These are phyloP conservation scores for Mycena galericulata DNA, from an alignment of 768 basidiomycete genomes.

Conservation along the genomic window DNA sequence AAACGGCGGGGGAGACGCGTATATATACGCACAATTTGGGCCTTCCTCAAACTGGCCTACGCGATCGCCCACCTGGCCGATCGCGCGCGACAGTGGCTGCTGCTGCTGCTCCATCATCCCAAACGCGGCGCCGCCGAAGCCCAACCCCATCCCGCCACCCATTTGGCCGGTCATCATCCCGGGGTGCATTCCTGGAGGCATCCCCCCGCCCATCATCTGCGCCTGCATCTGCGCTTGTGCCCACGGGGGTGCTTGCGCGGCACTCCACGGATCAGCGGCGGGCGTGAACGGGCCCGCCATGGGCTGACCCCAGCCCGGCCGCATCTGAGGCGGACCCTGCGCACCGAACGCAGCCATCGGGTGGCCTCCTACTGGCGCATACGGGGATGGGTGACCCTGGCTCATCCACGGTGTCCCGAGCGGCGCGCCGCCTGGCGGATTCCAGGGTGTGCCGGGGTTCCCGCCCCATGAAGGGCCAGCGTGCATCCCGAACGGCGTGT, in stretches of 20 bases:
- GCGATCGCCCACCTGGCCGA: slow-evolving; percentile 33
- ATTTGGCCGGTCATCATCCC: background rate
- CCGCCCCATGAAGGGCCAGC: background rate
- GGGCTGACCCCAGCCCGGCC: slow-evolving; percentile 6
- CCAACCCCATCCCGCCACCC: slow-evolving; percentile 15
- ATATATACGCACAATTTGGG: slow-evolving; percentile 29
- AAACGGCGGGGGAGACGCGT: background rate
- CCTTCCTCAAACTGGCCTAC: slow-evolving; percentile 32
- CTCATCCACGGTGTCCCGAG: slow-evolving; percentile 29
- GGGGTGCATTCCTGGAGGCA: slow-evolving; percentile 10
- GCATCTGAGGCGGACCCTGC: slow-evolving; percentile 3
- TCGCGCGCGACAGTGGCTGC: slow-evolving; percentile 29
- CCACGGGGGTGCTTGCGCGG: slow-evolving; percentile 25
- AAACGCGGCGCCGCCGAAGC: slow-evolving; percentile 16
- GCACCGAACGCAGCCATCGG: slow-evolving; percentile 15
- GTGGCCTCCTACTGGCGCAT: slow-evolving; percentile 16
- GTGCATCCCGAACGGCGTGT: slow-evolving; percentile 22
- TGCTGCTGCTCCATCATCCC: slow-evolving; percentile 25
- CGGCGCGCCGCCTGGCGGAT: background rate
- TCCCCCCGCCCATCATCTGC: slow-evolving; percentile 17
- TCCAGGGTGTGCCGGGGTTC: slow-evolving; percentile 19
- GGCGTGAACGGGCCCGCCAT: slow-evolving; percentile 25
- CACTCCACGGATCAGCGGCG: slow-evolving; percentile 25
- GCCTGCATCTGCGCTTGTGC: slow-evolving; percentile 22
- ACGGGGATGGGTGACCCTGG: slow-evolving; percentile 28